Evolutionary conservation across 2,329 filamentous ascomycete species (phyloP).

Genomic region (Boeremia lycopersici): DNA sequence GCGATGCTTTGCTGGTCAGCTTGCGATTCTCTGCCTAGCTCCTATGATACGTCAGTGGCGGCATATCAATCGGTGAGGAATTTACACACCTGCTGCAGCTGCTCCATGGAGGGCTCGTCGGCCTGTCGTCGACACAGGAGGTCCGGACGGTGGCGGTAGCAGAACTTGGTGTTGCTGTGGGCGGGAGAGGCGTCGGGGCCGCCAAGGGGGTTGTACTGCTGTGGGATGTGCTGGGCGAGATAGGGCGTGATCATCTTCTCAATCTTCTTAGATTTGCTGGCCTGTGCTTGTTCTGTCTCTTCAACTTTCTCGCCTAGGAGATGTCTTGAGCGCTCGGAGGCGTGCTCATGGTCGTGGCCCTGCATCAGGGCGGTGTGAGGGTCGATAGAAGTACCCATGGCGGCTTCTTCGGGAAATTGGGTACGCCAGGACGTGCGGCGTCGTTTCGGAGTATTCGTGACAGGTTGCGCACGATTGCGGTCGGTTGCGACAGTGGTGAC

Average conservation of each 20-base stretch:
- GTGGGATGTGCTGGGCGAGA: conserved; percentile 86
- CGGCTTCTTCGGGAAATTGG: conserved; percentile 23
- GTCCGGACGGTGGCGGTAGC: conserved; percentile 93
- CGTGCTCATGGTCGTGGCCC: conserved; percentile 46
- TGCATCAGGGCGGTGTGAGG: conserved; percentile 44
- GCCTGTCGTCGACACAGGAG: conserved; percentile 91
- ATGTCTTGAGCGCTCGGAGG: conserved; percentile 40
- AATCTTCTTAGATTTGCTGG: conserved; percentile 63
- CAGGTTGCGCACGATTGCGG: conserved; percentile 19
- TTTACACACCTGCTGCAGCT: conserved; percentile 76
- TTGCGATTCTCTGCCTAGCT: conserved; percentile 79
- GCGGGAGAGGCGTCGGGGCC: conserved; percentile 31
- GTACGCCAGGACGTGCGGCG: conserved; percentile 40
- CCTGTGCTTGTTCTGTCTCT: conserved; percentile 36
- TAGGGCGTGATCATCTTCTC: conserved; percentile 85
- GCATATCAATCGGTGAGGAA: background rate
- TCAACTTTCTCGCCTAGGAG: conserved; percentile 29
- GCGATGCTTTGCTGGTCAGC: conserved; percentile 94
- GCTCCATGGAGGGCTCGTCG: conserved; percentile 95
- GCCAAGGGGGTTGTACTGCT: conserved; percentile 81
- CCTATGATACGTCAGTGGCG: conserved; percentile 56
- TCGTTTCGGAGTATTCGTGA: conserved; percentile 22
- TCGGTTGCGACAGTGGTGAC: conserved; percentile 36
- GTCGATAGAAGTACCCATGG: conserved; percentile 24
- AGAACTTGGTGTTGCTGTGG: conserved; percentile 83